phyloP scores from a whole-genome alignment of 2,329 filamentous ascomycete species.

The Calycina herbarum region DNA sequence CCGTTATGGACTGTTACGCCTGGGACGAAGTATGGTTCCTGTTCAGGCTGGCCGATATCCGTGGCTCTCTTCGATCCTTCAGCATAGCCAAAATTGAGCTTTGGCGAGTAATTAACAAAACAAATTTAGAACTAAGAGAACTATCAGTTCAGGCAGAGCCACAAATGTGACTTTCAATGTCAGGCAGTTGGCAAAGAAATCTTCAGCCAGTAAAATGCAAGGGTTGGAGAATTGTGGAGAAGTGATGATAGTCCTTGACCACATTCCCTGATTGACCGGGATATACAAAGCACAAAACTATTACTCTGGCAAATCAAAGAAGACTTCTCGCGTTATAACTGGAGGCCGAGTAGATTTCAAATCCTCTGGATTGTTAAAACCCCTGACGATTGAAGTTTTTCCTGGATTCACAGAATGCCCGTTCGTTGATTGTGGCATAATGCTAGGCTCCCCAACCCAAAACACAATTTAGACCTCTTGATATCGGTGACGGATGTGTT shows the following conservation, averaged over 20 bases:
- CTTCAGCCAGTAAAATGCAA: background rate
- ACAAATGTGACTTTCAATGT: background rate
- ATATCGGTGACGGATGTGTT: background rate
- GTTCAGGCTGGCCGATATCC: background rate
- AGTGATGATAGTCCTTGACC: background rate
- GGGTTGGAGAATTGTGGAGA: background rate
- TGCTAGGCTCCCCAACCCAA: background rate
- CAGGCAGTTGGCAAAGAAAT: background rate
- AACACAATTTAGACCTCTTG: background rate
- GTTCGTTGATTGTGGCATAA: background rate
- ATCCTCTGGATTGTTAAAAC: too few species aligned
- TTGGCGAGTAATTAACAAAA: background rate
- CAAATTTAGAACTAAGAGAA: background rate
- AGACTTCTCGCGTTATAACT: too few species aligned
- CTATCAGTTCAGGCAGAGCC: background rate
- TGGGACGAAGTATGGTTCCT: background rate
- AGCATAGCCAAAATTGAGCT: background rate
- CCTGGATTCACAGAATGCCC: background rate
- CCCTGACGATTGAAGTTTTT: background rate
- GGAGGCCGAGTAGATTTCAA: too few species aligned
- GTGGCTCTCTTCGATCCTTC: slow-evolving; percentile 1
- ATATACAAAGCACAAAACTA: background rate
- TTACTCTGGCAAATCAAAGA: background rate
- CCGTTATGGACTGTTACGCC: too few species aligned
- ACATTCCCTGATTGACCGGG: too few species aligned